These are phyloP conservation scores for Backusella westeae DNA, from an alignment of 192 early-diverging fungal species.

Conservation along the genomic window DNA sequence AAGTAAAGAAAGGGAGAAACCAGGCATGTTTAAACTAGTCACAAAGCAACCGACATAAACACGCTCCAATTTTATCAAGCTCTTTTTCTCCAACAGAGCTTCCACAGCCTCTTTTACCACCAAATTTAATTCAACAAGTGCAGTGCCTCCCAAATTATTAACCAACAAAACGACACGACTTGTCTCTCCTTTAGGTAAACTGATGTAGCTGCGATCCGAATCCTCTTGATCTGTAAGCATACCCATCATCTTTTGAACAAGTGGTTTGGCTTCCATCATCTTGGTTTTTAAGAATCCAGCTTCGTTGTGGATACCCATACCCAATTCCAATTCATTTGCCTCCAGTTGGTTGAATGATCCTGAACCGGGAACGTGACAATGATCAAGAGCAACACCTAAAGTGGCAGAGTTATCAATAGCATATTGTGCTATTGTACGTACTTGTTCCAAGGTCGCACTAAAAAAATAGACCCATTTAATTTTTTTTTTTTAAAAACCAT, in stretches of 20 bases:
- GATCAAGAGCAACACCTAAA: conserved; percentile 74
- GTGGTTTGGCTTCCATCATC: conserved; percentile 44
- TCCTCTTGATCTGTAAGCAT: conserved; percentile 48
- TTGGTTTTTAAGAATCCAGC: conserved; percentile 62
- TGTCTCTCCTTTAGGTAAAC: conserved; percentile 15
- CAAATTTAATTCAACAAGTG: conserved; percentile 68
- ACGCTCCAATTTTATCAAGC: conserved; percentile 46
- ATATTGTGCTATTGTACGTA: conserved; percentile 55
- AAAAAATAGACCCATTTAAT: background rate
- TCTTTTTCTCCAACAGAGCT: conserved; percentile 19
- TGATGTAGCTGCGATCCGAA: conserved; percentile 35
- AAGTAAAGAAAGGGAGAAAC: conserved; percentile 68
- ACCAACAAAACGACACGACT: conserved; percentile 64
- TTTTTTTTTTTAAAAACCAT: background rate
- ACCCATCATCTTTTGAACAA: conserved; percentile 55
- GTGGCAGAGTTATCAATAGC: conserved; percentile 67
- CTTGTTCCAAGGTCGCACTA: conserved; percentile 52
- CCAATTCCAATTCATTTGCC: conserved; percentile 62
- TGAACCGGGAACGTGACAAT: conserved; percentile 71
- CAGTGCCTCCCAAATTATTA: conserved; percentile 81
- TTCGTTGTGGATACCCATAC: conserved; percentile 89
- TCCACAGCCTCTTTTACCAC: conserved; percentile 69
- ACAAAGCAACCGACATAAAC: conserved; percentile 72
- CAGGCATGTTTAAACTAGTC: conserved; percentile 83
- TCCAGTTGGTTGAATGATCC: conserved; percentile 50